A percentile compares a stretch with the other conserved stretches of the same genome.
phyloP scores from a whole-genome alignment of 2,329 filamentous ascomycete species.

The Cercospora canescens region DNA sequence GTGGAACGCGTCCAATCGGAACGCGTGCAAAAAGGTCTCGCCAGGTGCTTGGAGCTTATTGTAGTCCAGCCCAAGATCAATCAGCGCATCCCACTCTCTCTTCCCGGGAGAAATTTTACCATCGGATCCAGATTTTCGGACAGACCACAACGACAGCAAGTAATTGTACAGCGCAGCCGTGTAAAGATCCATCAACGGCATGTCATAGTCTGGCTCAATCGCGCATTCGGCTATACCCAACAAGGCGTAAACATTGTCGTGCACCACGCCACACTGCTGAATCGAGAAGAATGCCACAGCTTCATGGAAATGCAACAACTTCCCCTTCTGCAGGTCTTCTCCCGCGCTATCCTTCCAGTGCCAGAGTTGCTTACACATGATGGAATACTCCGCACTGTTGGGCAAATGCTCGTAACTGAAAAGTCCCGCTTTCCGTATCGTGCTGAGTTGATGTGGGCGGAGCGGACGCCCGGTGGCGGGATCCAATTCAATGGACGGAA shows the following conservation, averaged over 20 bases:
- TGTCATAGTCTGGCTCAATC: conserved; percentile 11
- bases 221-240: conserved; percentile 10
- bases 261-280: conserved; percentile 5
- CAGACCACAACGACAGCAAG: conserved; percentile 3
- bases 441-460: not conserved
- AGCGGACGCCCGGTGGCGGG: not conserved
- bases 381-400: conserved; percentile 3
- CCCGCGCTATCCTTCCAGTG: conserved; percentile 12
- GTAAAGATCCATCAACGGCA: conserved; percentile 13
- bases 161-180: conserved; percentile 3
- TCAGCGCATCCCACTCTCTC: not conserved
- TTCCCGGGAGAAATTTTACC: not conserved
- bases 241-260: conserved; percentile 12
- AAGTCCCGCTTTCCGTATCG: conserved; percentile 7
- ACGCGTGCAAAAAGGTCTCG: conserved; percentile 5
- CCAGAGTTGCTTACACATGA: conserved; percentile 13
- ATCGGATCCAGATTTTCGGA: not conserved
- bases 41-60: not conserved
- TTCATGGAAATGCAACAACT: conserved; percentile 7
- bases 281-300: conserved; percentile 5
- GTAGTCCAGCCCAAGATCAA: not conserved
- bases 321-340: not conserved
- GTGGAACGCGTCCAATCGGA: not conserved
- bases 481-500: not conserved
- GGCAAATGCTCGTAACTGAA: conserved; percentile 1